Conservation (phyloP, 2,329 filamentous ascomycete species). For the Raffaelea deltoideospora region DNA sequence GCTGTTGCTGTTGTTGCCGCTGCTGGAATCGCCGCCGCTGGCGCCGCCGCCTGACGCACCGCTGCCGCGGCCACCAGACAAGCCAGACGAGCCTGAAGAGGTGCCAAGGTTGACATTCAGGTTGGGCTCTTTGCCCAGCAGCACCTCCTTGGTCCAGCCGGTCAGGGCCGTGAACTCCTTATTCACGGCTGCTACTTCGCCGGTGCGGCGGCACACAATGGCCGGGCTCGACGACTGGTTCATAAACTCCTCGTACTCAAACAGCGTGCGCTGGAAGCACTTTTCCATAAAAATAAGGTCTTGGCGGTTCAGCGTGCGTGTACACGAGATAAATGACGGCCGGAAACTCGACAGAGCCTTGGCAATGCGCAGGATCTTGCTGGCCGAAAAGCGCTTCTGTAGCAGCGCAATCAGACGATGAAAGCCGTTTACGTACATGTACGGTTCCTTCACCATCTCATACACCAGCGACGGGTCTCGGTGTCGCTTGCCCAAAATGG, state of each 20-base stretch:
- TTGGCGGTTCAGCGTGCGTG: slow-evolving; percentile 70
- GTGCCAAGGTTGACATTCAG: slow-evolving; percentile 65
- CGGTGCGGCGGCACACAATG: slow-evolving; percentile 79
- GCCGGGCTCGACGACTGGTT: slow-evolving; percentile 79
- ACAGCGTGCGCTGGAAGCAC: slow-evolving; percentile 82
- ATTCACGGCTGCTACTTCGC: slow-evolving; percentile 87
- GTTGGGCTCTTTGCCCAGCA: slow-evolving; percentile 78
- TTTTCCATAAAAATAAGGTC: slow-evolving; percentile 97
- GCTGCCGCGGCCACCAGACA: neutral
- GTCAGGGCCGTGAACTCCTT: slow-evolving; percentile 96
- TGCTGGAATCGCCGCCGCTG: neutral
- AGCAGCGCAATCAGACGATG: slow-evolving; percentile 75
- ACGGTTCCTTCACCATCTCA: slow-evolving; percentile 76
- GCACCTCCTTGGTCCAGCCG: slow-evolving; percentile 80
- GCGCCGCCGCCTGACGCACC: neutral
- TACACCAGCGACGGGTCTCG: slow-evolving; percentile 77
- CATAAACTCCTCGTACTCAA: slow-evolving; percentile 89
- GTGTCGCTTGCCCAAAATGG: slow-evolving; percentile 41
- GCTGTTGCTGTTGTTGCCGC: slow-evolving; percentile 36
- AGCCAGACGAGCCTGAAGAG: slow-evolving; percentile 19
- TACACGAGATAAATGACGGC: slow-evolving; percentile 85
- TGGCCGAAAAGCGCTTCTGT: slow-evolving; percentile 60
- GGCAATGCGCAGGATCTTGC: slow-evolving; percentile 68
- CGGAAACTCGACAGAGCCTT: slow-evolving; percentile 80
- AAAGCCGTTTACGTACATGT: slow-evolving; percentile 80